These are phyloP conservation scores for Mortierella polycephala DNA, from an alignment of 371 early-diverging fungal genomes.

Conservation along the genomic window DNA sequence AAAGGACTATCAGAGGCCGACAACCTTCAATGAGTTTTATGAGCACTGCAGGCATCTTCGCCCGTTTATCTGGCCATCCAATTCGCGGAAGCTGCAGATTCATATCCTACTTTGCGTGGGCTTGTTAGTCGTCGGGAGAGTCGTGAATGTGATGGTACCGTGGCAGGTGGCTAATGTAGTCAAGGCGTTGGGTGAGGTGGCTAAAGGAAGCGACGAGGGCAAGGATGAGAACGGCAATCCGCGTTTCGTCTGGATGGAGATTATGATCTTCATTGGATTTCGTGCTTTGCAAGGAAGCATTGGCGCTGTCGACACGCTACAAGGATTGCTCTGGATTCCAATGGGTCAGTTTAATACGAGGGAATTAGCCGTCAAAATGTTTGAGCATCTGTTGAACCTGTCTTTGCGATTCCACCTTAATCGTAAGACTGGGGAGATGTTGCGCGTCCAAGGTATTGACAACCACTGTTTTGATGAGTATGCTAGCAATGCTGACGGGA, in stretches of 20 bases:
- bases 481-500: no score
- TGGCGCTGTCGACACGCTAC: slow-evolving; percentile 83
- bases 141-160: slow-evolving; percentile 86
- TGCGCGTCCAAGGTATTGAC: slow-evolving; percentile 70
- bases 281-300: slow-evolving; percentile 82
- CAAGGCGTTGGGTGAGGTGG: slow-evolving; percentile 64
- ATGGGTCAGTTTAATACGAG: slow-evolving; percentile 92
- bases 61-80: slow-evolving; percentile 91
- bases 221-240: slow-evolving; percentile 38
- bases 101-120: slow-evolving; percentile 76
- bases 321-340: slow-evolving; percentile 90
- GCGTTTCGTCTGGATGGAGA: slow-evolving; percentile 70
- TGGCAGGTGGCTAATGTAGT: slow-evolving; percentile 83
- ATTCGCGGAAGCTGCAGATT: slow-evolving; percentile 69
- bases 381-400: slow-evolving; percentile 84
- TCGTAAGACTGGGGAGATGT: slow-evolving; percentile 94
- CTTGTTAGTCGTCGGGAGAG: slow-evolving; percentile 75
- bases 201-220: slow-evolving; percentile 47
- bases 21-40: slow-evolving; percentile 61
- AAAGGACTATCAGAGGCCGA: slow-evolving; percentile 53
- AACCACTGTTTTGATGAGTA: no score
- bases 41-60: slow-evolving; percentile 70
- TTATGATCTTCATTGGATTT: slow-evolving; percentile 75
- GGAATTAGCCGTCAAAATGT: slow-evolving; percentile 86
- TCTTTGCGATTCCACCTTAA: slow-evolving; percentile 91